Base-by-base conservation (phyloP, 257 asterid genomes). In the Craterostigma plantagineum region DNA sequence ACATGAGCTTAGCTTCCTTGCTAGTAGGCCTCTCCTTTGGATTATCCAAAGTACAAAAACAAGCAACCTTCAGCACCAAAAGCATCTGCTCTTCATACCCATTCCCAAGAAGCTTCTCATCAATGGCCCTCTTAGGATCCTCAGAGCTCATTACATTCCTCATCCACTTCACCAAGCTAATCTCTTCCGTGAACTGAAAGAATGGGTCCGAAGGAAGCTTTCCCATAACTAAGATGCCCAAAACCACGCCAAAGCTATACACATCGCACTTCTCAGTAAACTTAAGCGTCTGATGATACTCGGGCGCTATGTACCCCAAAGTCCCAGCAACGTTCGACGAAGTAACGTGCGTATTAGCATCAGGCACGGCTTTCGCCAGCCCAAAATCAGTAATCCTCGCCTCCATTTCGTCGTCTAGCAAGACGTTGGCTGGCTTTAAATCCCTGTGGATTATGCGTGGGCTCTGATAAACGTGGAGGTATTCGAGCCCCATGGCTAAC, bases 261-360 rank as follows among this genome's bases (percentile, higher is more conserved):
- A 85, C 65, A 13, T 87, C 97, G 3, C 95, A 87, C 66, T 81
- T 87, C 11, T 81, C 94, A 0, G 94, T 81, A 52, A 82, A 82
- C 69, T 76, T 76, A 1, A 58, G 42, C 23, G 92, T 83, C 56
- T 73, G 92, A 12, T 87, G 43, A 49, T 77, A 86, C 70, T 81
- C 92, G 0, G 91, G 95, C 0, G 96, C 94, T 0, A 86, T 86
- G 63, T 75, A 87, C 7, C 95, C 98, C 0, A 59, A 60, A 0
- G 98, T 87, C 10, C 98, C 95, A 0, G 87, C 94, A 9, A 81
- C 71, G 1, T 81, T 71, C 0, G 92, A 73, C 1, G 84, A 66
- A 1, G 94, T 57, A 11, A 73, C 51, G 33, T 79, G 93, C 4
- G 92, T 79, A 49, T 65, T 39, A 0, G 68, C 59, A 5, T 64